These are phyloP conservation scores for Alternaria hordeiaustralica DNA, from an alignment of 2,329 filamentous ascomycete species.

Conservation along the genomic window DNA sequence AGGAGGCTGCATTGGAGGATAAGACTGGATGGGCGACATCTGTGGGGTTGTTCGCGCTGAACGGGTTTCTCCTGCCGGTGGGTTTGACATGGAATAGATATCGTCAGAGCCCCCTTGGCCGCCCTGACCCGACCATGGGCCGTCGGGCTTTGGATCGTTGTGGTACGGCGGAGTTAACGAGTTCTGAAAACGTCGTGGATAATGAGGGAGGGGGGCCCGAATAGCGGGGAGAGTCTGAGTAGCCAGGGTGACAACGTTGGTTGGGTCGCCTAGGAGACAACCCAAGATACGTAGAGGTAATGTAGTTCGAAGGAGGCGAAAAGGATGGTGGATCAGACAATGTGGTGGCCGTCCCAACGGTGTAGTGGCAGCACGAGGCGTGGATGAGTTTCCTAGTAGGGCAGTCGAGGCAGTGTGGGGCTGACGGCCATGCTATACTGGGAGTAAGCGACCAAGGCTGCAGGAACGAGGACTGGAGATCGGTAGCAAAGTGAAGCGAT, in stretches of 20 bases:
- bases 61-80: constrained; percentile 27
- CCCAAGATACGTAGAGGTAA: constrained; percentile 19
- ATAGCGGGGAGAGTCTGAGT: constrained; percentile 47
- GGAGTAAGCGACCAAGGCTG: constrained; percentile 13
- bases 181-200: constrained; percentile 33
- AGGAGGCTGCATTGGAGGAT: constrained; percentile 35
- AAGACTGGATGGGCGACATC: constrained; percentile 34
- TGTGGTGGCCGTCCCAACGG: background rate
- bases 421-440: constrained; percentile 25
- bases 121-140: constrained; percentile 45
- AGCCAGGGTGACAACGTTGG: constrained; percentile 44
- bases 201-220: constrained; percentile 42
- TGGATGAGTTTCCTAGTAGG: constrained; percentile 12
- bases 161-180: constrained; percentile 43
- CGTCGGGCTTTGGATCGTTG: constrained; percentile 39
- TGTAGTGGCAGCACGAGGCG: constrained; percentile 2
- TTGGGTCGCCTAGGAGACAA: constrained; percentile 37
- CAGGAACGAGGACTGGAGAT: constrained; percentile 15
- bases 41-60: constrained; percentile 37
- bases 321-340: background rate
- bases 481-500: constrained; percentile 6
- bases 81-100: constrained; percentile 38
- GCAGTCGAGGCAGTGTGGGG: constrained; percentile 23
- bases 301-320: constrained; percentile 1
- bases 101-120: constrained; percentile 43